Evolutionary conservation across 1,284 basidiomycete genomes (phyloP), one percentile per base, ranked within the genome.

Genomic region (Microbotryum scabiosae): DNA sequence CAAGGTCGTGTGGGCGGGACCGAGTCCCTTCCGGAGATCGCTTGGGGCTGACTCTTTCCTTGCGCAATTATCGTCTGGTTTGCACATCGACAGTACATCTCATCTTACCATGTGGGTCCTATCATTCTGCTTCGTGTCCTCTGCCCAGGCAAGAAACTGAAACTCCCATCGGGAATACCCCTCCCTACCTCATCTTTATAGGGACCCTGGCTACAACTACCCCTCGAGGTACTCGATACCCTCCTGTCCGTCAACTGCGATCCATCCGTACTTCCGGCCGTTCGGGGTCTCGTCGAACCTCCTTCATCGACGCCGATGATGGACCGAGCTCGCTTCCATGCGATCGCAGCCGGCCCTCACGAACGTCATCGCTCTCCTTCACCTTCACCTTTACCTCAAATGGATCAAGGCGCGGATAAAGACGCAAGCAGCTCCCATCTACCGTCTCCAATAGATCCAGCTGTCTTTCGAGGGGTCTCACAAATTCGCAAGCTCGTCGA

Each of bases 201-300:
- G 87, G 87, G 87, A 14, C 86, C 86, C 4, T 90, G 87, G 87
- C 80, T 89, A 16, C 86, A 88, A 72, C 81, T 90, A n/a, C 87
- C 87, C 1, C 75, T 87, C 57, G 87, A 89, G 73, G 77, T 89
- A 16, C 80, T 90, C 62, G 85, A 89, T 69, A 85, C 86, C n/a
- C 78, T 89, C 4, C 79, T 87, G 47, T 75, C 82, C 36, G 78
- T 90, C 52, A 89, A 88, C 75, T 75, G 84, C 41, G 85, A 88
- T 74, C 54, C 51, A 30, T 47, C 46, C 23, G 55, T 54, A 8
- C 57, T 59, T 57, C 49, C 57, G 6, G 53, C 61, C 30, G 50
- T 61, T 6, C 60, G 60, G 25, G 60, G 60, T 1, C 51, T 61
- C 2, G 48, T 61, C 44, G 60, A 61, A 41, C 71, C 1, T 68